Evolutionary conservation across 805 yeast genomes (phyloP).

Genomic region (Clavispora vitiphila): DNA sequence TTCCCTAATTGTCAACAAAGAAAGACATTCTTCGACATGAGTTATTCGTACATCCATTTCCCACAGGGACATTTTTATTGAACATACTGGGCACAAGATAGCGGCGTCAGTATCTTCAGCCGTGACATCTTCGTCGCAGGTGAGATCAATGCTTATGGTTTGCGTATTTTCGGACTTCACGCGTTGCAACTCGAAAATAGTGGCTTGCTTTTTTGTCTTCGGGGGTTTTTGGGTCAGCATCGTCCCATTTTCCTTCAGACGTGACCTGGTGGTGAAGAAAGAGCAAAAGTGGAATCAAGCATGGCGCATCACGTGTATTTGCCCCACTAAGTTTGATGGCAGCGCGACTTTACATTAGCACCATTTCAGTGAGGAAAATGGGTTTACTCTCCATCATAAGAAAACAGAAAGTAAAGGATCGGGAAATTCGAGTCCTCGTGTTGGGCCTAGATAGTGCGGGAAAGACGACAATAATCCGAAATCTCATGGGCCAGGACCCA

Average conservation of each 20-base stretch:
- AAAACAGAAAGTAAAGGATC: constrained; percentile 77
- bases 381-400: constrained; percentile 75
- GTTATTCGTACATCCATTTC: constrained; percentile 39
- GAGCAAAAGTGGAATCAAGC: not conserved
- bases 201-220: not conserved
- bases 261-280: not conserved
- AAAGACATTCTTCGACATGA: constrained; percentile 55
- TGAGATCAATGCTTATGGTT: not conserved
- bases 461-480: constrained; percentile 75
- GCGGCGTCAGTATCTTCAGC: not conserved
- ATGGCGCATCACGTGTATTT: not conserved
- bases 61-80: constrained; percentile 30
- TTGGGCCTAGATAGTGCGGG: constrained; percentile 91
- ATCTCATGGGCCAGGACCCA: constrained; percentile 47
- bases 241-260: not conserved
- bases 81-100: constrained; percentile 51
- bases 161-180: not conserved
- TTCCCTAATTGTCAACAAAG: constrained; percentile 25
- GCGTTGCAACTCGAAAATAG: not conserved
- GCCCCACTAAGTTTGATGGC: not conserved
- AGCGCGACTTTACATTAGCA: not conserved
- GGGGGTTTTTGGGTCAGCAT: not conserved
- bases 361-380: constrained; percentile 52
- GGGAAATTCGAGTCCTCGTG: constrained; percentile 67
- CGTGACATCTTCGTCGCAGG: not conserved